Percentiles rank a stretch among this genome's conserved stretches.
These are phyloP conservation scores for Guadua angustifolia DNA, from an alignment of 176 grass and related monocot species.

Conservation along the genomic window DNA sequence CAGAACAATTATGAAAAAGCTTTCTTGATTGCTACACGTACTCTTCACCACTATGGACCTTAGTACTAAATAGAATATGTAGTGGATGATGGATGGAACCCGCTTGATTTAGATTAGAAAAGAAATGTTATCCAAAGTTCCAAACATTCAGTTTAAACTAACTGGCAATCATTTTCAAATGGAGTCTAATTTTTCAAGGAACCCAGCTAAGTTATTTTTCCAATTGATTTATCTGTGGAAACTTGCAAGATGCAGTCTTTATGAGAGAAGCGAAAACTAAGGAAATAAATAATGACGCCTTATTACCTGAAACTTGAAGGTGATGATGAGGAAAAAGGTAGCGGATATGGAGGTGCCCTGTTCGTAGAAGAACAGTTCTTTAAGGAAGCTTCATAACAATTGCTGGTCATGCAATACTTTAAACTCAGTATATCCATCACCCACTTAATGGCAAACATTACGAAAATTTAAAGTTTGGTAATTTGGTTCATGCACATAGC, in stretches of 20 bases:
- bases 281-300: neutral
- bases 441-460: neutral
- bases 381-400: neutral
- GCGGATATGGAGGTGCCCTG: neutral
- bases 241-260: neutral
- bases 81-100: no score
- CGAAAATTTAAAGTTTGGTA: neutral
- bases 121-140: no score
- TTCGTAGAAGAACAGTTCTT: neutral
- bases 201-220: neutral
- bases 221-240: neutral
- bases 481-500: neutral
- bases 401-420: neutral
- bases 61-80: no score
- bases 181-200: no score
- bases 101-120: no score
- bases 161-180: no score
- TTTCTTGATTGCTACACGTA: no score
- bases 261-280: neutral
- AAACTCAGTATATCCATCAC: neutral
- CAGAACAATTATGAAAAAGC: no score
- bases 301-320: constrained; percentile 44
- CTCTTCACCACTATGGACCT: no score
- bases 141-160: no score
- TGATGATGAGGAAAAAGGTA: neutral